phyloP scores from a whole-genome alignment of 768 basidiomycete species.

The Podaxis sp. region DNA sequence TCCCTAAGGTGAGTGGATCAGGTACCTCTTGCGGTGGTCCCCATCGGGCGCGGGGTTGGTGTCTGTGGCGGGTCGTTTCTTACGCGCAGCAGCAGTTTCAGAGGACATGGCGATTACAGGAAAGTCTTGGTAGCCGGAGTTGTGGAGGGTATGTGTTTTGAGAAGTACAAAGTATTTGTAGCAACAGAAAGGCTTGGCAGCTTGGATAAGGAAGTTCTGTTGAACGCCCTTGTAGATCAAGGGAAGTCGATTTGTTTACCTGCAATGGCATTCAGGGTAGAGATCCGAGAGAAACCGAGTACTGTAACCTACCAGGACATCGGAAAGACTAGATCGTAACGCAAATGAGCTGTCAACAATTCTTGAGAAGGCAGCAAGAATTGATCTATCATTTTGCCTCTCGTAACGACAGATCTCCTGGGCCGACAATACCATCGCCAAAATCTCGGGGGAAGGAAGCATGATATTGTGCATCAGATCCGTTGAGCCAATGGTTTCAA shows the following conservation, averaged over 20 bases:
- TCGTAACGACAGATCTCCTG: conserved; percentile 11
- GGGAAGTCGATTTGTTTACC: conserved; percentile 21
- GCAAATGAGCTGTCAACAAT: conserved; percentile 13
- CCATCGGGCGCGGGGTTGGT: conserved; percentile 39
- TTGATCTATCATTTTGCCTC: background rate
- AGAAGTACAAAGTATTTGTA: conserved; percentile 26
- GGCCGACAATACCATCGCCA: conserved; percentile 3
- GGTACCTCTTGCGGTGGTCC: conserved; percentile 54
- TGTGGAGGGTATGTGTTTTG: conserved; percentile 7
- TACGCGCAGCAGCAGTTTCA: conserved; percentile 28
- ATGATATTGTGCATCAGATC: conserved; percentile 14
- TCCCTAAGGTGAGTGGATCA: background rate
- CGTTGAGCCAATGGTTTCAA: background rate
- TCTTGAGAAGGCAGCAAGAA: conserved; percentile 19
- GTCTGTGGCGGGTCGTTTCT: conserved; percentile 23
- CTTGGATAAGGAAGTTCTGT: conserved; percentile 21
- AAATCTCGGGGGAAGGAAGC: conserved; percentile 16
- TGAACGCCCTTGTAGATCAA: conserved; percentile 23
- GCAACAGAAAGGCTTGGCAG: conserved; percentile 21
- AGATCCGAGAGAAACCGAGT: conserved; percentile 28
- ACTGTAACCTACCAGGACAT: conserved; percentile 24
- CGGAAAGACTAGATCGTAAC: conserved; percentile 26
- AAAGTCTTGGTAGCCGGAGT: conserved; percentile 2
- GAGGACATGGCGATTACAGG: conserved; percentile 28
- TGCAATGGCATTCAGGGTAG: conserved; percentile 25